These are phyloP conservation scores for Tremellales sp. DNA, from an alignment of 1,284 basidiomycete species.

Conservation along the genomic window DNA sequence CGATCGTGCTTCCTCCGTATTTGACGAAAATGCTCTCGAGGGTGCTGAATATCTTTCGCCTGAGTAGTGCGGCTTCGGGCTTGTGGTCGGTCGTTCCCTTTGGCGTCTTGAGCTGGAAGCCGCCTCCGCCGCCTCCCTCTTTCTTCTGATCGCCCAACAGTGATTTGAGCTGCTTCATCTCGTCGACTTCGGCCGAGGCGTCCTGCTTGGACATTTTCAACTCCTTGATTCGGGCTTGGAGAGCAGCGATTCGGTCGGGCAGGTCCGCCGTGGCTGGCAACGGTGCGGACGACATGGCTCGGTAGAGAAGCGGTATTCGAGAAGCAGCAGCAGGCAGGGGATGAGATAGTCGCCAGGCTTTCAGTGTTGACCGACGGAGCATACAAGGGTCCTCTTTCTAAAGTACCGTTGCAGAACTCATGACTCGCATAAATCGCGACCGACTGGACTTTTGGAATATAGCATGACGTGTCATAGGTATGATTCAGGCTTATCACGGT, in stretches of 20 bases:
- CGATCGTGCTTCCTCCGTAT: conserved; percentile 87
- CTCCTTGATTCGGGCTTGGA: conserved; percentile 43
- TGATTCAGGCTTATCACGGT: no score
- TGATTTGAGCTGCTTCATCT: conserved; percentile 46
- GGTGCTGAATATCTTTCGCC: conserved; percentile 82
- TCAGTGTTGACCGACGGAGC: no score
- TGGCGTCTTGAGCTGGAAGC: conserved; percentile 34
- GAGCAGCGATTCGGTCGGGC: conserved; percentile 37
- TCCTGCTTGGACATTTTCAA: conserved; percentile 46
- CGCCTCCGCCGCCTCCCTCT: conserved; percentile 9
- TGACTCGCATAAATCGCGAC: no score
- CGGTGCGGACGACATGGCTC: background rate
- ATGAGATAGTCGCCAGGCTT: no score
- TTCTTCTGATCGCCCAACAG: conserved; percentile 32
- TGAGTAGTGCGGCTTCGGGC: conserved; percentile 87
- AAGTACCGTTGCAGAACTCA: no score
- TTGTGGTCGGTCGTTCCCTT: conserved; percentile 96
- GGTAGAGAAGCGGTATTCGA: no score
- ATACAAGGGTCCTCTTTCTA: no score
- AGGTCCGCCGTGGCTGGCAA: conserved; percentile 10
- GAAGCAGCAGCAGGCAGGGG: no score
- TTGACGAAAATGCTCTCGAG: conserved; percentile 85
- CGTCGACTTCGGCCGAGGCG: conserved; percentile 42
- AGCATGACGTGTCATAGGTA: no score
- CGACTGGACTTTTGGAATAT: no score